Conservation (phyloP, 2,329 filamentous ascomycete species). For the Didymella segeticola region DNA sequence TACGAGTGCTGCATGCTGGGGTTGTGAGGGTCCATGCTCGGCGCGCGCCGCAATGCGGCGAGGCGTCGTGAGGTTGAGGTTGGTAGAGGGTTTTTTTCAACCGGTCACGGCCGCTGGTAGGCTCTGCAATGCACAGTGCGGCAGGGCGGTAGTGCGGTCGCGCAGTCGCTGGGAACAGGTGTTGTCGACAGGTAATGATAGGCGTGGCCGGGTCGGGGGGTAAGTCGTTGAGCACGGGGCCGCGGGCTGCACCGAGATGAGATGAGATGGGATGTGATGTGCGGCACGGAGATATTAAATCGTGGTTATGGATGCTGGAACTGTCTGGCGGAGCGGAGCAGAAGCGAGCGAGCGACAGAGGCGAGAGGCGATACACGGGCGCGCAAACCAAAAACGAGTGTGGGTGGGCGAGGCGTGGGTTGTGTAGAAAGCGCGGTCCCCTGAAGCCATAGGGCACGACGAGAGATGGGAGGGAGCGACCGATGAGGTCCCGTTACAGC, state of each 20-base stretch:
- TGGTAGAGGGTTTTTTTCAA: conserved; percentile 19
- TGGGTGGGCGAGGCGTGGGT: conserved; percentile 12
- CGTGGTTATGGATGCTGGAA: conserved; percentile 9
- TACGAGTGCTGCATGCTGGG: conserved; percentile 32
- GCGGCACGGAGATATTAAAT: conserved; percentile 19
- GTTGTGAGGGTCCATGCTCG: conserved; percentile 38
- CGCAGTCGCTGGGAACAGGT: conserved; percentile 19
- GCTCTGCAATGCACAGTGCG: conserved; percentile 2
- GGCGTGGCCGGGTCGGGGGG: conserved; percentile 10
- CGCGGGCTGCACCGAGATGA: conserved; percentile 19
- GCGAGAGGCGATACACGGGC: not conserved
- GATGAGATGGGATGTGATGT: too few species aligned
- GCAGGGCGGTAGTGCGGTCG: conserved; percentile 11
- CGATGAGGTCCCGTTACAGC: conserved; percentile 15
- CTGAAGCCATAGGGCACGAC: conserved; percentile 3
- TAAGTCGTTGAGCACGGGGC: conserved; percentile 22
- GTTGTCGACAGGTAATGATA: conserved; percentile 5
- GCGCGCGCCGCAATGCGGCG: conserved; percentile 35
- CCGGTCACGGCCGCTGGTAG: conserved; percentile 7
- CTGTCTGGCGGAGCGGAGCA: not conserved
- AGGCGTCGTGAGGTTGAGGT: conserved; percentile 11
- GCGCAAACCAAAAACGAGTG: conserved; percentile 16
- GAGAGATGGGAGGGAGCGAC: conserved; percentile 13
- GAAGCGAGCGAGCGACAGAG: conserved; percentile 10
- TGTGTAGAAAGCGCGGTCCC: conserved; percentile 3